Conservation (phyloP, 257 asterid genomes). For the Thymus mandschuricus region DNA sequence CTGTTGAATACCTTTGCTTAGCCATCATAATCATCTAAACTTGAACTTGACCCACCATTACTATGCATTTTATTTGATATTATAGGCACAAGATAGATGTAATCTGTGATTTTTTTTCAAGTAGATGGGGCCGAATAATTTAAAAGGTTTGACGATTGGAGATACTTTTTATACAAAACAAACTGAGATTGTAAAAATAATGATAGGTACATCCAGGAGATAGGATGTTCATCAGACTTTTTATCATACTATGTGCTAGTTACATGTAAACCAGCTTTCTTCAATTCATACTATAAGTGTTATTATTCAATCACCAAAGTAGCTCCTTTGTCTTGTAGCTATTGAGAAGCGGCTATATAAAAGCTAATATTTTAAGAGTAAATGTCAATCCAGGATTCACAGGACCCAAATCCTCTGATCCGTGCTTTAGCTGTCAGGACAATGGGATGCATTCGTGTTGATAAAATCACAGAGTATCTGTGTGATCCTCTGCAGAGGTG, state of each 20-base stretch:
- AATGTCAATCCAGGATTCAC: conserved; percentile 76
- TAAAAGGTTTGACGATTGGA: neutral
- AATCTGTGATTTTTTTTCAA: neutral
- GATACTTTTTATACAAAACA: neutral
- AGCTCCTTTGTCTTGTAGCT: conserved; percentile 17
- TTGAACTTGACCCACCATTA: conserved; percentile 8
- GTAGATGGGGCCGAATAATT: conserved; percentile 10
- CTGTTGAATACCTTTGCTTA: conserved; percentile 23
- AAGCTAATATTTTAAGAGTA: conserved; percentile 23
- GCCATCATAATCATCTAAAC: conserved; percentile 21
- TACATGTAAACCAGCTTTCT: conserved; percentile 3
- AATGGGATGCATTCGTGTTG: conserved; percentile 99
- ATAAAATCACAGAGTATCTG: conserved; percentile 94
- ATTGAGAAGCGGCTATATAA: conserved; percentile 18
- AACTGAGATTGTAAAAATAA: neutral
- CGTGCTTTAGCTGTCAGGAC: conserved; percentile 99
- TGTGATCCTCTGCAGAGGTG: conserved; percentile 99
- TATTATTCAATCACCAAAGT: conserved; percentile 28
- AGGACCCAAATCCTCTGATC: conserved; percentile 97
- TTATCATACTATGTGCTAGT: conserved; percentile 9
- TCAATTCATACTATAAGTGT: conserved; percentile 4
- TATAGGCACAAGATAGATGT: conserved; percentile 18
- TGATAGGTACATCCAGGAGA: neutral
- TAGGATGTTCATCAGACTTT: neutral
- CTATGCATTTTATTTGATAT: conserved; percentile 18